A percentile compares a stretch with the other conserved stretches of the same genome.
Conservation (phyloP, 495 filamentous ascomycete species). For the Jackrogersella multiformis region DNA sequence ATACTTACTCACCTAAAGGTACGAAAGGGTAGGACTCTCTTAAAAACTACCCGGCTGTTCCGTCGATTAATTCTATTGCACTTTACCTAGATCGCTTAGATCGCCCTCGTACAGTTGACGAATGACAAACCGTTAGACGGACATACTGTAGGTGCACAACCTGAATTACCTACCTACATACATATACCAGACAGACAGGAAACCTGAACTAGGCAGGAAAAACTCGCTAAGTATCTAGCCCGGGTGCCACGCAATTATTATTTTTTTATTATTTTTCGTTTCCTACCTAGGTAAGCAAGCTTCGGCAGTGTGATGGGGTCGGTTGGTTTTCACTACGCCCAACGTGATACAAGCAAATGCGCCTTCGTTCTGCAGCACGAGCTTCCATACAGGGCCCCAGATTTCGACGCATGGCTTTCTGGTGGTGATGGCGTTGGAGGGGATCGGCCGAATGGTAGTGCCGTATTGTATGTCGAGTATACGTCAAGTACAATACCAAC, state of each 20-base stretch:
- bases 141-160: too few relatives aligned
- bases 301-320: conserved; percentile 13
- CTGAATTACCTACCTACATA: too few relatives aligned
- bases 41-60: conserved; percentile 4
- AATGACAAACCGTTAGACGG: conserved; percentile 4
- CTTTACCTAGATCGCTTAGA: background rate
- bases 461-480: conserved; percentile 7
- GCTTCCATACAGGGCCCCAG: conserved; percentile 29
- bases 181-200: too few relatives aligned
- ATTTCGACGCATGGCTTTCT: conserved; percentile 27
- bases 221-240: conserved; percentile 7
- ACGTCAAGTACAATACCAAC: conserved; percentile 14
- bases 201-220: too few relatives aligned
- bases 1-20: too few relatives aligned
- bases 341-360: conserved; percentile 34
- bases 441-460: conserved; percentile 36
- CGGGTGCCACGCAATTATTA: conserved; percentile 1
- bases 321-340: background rate
- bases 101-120: conserved; percentile 18
- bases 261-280: too few relatives aligned
- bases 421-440: conserved; percentile 12
- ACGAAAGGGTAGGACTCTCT: background rate
- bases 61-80: background rate
- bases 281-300: too few relatives aligned
- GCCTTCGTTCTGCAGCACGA: conserved; percentile 36